Base-by-base conservation (phyloP, 441 rosid species). In the Pelargonium cotyledonis region DNA sequence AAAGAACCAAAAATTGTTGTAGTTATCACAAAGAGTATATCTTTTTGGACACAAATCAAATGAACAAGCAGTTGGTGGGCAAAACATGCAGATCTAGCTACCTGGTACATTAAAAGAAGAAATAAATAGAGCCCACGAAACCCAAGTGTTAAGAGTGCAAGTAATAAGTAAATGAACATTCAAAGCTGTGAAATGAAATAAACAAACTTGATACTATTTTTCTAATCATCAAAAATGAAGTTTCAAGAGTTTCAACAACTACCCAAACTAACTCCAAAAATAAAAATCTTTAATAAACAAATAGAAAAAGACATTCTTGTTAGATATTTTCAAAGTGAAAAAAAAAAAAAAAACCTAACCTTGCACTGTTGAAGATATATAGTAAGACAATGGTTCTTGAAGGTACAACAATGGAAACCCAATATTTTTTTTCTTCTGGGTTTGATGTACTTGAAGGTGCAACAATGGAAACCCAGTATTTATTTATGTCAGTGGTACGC, bases 251-350 rank as follows among this genome's bases (percentile, higher is more conserved):
- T 76, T 70, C 80, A 75, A 65, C 84, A 77, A 63, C 89, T 51
- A 70, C 83, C 46, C 62, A 68, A 80, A 74, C 85, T 63, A 74
- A 80, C 82, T 69, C 68, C 72, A 49, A 63, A 70, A 60, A 15
- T n/a, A 0, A 2, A 40, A 26, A 14, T 55, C 57, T 64, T 40
- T 9, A 51, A 57, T 0, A 63, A 18, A 29, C 6, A 35, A 63
- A 58, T 26, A 16, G 18, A 55, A 53, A 6, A 16, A 55, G 26
- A 16, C 61, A 55, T 55, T 55, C 61, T 16, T 55, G 61, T 16
- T 21, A 55, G 18, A 15, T 9, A 15, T 55, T 55, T 6, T 55
- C 19, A 76, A 11, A 31, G 72, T 11, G 8, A 16, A 49, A 4
- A 43, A 11, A 46, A 12, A n/a, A 6, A 4, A n/a, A 26, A 44